Conservation (phyloP, 179 eudicot species). For the Amaranthus tricolor region DNA sequence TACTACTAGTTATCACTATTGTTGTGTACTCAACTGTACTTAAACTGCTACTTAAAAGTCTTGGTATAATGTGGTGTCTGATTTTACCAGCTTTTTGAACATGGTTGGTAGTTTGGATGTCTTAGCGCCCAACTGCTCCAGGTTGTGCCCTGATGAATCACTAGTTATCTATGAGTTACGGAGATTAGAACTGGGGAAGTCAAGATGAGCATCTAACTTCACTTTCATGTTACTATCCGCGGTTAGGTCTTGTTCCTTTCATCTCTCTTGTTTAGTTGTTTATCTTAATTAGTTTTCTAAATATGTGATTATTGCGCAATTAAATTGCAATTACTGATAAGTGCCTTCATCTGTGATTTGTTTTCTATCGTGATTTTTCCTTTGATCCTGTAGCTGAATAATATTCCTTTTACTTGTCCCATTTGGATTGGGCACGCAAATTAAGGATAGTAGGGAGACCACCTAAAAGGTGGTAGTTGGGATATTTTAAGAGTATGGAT, state of each 20-base stretch:
- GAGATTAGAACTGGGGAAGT: constrained; percentile 4
- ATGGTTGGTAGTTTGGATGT: background rate
- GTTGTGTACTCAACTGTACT: no score
- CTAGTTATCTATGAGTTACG: background rate
- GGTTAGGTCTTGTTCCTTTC: background rate
- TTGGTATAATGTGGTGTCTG: no score
- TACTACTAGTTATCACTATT: no score
- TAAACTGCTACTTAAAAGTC: no score
- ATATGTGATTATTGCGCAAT: background rate
- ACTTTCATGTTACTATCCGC: background rate
- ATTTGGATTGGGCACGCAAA: no score
- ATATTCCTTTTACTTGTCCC: no score
- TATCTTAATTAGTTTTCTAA: background rate
- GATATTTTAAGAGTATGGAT: no score
- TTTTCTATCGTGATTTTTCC: background rate
- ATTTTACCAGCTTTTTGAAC: background rate
- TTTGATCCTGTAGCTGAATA: background rate
- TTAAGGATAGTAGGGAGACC: no score
- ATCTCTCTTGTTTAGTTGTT: no score
- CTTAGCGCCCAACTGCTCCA: background rate
- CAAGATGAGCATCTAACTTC: background rate
- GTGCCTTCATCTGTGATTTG: background rate
- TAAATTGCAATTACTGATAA: background rate
- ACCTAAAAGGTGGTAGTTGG: no score
- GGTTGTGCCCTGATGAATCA: constrained; percentile 2